phyloP scores from a whole-genome alignment of 23 red algal genomes.

The Gracilaria gracilis region DNA sequence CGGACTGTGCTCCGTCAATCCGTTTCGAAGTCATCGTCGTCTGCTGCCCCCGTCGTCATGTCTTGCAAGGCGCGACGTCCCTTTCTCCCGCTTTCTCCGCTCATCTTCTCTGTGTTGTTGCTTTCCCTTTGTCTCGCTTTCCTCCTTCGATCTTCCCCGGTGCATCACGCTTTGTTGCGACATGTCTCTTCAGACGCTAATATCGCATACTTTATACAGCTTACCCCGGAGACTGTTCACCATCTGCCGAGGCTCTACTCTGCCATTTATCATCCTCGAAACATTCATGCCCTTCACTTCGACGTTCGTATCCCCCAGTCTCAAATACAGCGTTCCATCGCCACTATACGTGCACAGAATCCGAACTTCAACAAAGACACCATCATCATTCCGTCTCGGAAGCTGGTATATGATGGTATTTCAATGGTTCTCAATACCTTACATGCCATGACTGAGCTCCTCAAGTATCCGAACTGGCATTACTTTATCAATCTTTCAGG shows the following conservation, averaged over 20 bases:
- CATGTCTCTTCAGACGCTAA: slow-evolving; percentile 40
- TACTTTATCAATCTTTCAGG: slow-evolving; percentile 47
- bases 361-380: neutral
- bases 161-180: neutral
- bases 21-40: neutral
- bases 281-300: slow-evolving; percentile 80
- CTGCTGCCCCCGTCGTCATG: neutral
- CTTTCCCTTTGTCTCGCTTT: neutral
- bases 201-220: slow-evolving; percentile 77
- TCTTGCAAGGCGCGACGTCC: neutral
- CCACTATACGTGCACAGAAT: neutral
- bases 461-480: slow-evolving; percentile 3
- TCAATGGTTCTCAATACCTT: slow-evolving; percentile 32
- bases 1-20: neutral
- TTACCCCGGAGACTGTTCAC: slow-evolving; percentile 22
- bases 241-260: slow-evolving; percentile 60
- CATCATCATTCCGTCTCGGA: slow-evolving; percentile 7
- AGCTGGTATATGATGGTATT: slow-evolving; percentile 52
- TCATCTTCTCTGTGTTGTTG: neutral
- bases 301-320: slow-evolving; percentile 65
- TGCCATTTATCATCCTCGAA: slow-evolving; percentile 61
- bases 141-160: neutral
- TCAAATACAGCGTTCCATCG: neutral
- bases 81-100: neutral
- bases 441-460: slow-evolving; percentile 24